Percentiles rank a stretch among this genome's conserved stretches.
These are phyloP conservation scores for Aquilaria malaccensis DNA, from an alignment of 345 rosid species.

Conservation along the genomic window DNA sequence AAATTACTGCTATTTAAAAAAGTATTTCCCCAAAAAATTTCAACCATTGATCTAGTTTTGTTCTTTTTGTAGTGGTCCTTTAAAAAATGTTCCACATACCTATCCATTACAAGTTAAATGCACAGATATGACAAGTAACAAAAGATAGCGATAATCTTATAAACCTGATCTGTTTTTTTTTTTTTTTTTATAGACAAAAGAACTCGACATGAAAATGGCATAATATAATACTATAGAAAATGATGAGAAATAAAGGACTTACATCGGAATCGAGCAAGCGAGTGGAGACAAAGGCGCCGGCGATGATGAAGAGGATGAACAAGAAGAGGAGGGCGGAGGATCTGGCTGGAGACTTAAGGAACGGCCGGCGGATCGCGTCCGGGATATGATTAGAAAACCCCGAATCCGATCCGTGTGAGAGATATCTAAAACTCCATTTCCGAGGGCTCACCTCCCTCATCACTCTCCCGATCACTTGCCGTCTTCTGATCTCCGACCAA, in stretches of 20 bases:
- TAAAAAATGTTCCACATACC: no score
- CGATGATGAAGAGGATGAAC: conserved; percentile 45
- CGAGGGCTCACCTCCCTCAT: no score
- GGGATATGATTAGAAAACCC: conserved; percentile 21
- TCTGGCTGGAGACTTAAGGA: conserved; percentile 31
- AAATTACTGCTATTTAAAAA: no score
- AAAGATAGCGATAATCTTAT: no score
- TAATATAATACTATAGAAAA: not conserved
- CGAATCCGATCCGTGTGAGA: conserved; percentile 19
- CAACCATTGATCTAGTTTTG: no score
- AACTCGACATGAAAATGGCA: not conserved
- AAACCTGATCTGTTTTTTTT: no score
- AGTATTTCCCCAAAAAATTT: no score
- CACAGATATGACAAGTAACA: no score
- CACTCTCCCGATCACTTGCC: no score
- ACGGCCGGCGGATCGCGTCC: conserved; percentile 41
- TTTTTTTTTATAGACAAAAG: not conserved
- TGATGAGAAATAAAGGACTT: conserved; percentile 9
- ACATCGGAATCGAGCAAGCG: conserved; percentile 55
- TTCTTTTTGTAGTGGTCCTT: no score
- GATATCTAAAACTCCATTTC: conserved; percentile 6
- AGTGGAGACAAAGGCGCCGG: conserved; percentile 56
- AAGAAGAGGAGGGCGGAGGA: conserved; percentile 32
- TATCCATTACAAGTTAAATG: no score
- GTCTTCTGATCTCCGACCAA: no score